Base-by-base conservation (phyloP, 495 filamentous ascomycete species). In the Hyaloscypha variabilis region DNA sequence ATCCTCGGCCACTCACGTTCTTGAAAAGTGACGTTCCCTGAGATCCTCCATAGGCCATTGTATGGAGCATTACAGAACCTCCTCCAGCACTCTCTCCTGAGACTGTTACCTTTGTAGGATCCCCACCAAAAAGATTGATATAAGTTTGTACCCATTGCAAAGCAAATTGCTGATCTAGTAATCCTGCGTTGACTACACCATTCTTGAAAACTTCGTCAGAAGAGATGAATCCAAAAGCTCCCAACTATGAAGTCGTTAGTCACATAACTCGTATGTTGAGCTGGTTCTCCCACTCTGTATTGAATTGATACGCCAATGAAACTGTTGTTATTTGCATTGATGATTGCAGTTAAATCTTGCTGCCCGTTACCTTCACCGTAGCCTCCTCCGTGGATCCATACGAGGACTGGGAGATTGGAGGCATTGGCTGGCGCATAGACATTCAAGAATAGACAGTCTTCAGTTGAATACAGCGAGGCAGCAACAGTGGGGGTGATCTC, bases 141-240 rank as follows among this genome's bases (percentile, higher is more conserved):
- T 92, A 78, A 63, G 85, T 79, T 62, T 90, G 83, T 19, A 92
- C 83, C 90, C 90, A 92, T 64, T 91, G 72, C 23, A 92, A 77
- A 8, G 87, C 90, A 51, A 88, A 79, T 2, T 82, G 79, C 72
- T 92, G 90, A 72, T 93, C 90, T 34, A 82, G 73, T 8, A 92
- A 77, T 0, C 86, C 90, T 1, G 84, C 83, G 66, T 92, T 93
- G 23, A 83, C 79, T 17, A 76, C 79, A 3, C 87, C 88, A 30
- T 31, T 14, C 17, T 51, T 78, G 73, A 57, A 83, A 60, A 34
- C 75, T 73, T 19, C 79, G 75, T 26, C 80, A 78, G 5, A 79
- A 76, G 2, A 77, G 1, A 88, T 75, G 77, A 82, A 91, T 13
- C 89, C 89, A 69, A 90, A 89, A 8, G 85, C 82, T 23, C 87